Conservation (phyloP, 768 basidiomycete genomes). For the Mycena latifolia region DNA sequence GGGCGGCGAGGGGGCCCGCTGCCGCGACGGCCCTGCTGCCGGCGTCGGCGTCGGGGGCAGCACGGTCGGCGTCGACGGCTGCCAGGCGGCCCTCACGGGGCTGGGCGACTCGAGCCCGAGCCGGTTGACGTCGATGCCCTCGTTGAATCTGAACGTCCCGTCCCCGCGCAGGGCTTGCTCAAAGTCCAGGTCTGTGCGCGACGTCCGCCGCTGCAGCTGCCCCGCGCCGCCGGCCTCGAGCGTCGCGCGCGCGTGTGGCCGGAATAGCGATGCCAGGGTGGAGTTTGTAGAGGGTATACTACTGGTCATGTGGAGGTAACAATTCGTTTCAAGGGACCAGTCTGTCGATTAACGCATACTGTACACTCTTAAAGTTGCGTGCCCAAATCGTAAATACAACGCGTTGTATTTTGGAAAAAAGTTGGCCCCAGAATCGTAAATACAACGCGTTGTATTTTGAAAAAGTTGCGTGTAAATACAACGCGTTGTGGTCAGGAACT, state of each 20-base stretch:
- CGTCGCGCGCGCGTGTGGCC: conserved; percentile 57
- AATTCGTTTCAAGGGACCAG: too few species aligned
- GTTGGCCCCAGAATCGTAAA: too few species aligned
- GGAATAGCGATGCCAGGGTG: conserved; percentile 55
- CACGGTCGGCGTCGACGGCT: conserved; percentile 71
- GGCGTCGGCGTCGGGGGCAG: conserved; percentile 82
- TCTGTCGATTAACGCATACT: too few species aligned
- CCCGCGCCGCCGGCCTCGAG: conserved; percentile 49
- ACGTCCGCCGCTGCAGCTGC: conserved; percentile 65
- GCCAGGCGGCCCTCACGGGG: conserved; percentile 49
- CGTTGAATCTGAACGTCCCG: conserved; percentile 76
- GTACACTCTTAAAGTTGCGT: too few species aligned
- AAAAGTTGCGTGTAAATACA: too few species aligned
- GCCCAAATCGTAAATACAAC: too few species aligned
- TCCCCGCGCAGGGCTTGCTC: conserved; percentile 78
- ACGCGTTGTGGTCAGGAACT: too few species aligned
- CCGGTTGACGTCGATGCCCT: conserved; percentile 77
- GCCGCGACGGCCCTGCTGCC: conserved; percentile 48
- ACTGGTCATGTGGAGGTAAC: too few species aligned
- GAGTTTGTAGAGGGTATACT: too few species aligned
- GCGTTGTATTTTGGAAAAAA: too few species aligned
- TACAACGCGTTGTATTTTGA: too few species aligned
- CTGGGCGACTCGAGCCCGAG: conserved; percentile 70
- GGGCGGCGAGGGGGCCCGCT: conserved; percentile 57
- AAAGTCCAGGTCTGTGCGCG: conserved; percentile 85